phyloP scores from a whole-genome alignment of 2,329 filamentous ascomycete genomes.

The Botrytis porri region DNA sequence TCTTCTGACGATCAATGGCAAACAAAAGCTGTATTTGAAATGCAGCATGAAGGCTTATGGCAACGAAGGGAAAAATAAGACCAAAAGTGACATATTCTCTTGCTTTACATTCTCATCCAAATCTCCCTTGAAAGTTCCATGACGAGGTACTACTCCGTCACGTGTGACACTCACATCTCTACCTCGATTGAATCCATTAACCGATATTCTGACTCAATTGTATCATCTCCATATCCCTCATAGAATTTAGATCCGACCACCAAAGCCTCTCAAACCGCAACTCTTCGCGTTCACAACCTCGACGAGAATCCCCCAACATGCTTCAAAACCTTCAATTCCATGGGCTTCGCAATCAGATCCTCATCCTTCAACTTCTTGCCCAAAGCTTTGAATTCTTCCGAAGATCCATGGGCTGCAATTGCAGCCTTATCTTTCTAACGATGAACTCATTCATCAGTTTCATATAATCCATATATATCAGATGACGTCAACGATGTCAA shows the following conservation, averaged over 20 bases:
- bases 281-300: constrained; percentile 22
- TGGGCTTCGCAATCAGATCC: constrained; percentile 27
- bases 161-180: neutral
- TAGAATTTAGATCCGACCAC: neutral
- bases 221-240: neutral
- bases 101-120: neutral
- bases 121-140: neutral
- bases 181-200: neutral
- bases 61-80: neutral
- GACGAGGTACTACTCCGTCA: neutral
- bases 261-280: no score
- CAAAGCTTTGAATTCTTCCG: constrained; percentile 28
- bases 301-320: constrained; percentile 32
- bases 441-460: neutral
- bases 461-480: neutral
- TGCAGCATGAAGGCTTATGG: neutral
- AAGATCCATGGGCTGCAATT: constrained; percentile 28
- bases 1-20: neutral
- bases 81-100: neutral
- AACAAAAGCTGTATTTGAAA: neutral
- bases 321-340: constrained; percentile 33
- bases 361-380: constrained; percentile 30
- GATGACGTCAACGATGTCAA: neutral
- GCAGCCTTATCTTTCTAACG: constrained; percentile 36
- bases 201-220: neutral